Evolutionary conservation across 371 early-diverging fungal genomes (phyloP), one percentile per base, ranked within the genome.

Genomic region (Lichtheimia corymbifera): DNA sequence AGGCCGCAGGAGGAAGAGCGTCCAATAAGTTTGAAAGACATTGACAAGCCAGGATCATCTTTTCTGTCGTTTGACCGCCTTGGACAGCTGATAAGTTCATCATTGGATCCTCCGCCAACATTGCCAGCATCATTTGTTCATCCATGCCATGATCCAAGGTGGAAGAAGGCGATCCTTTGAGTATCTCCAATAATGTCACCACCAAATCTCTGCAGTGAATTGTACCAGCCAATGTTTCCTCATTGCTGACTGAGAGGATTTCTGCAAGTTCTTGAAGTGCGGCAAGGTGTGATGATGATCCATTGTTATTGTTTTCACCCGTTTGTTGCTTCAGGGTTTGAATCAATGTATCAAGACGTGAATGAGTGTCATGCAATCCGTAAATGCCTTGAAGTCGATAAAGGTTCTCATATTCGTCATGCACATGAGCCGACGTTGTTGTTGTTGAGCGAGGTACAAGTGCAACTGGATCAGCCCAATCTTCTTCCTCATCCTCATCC

Each of bases 11-110:
- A 4, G 95, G 95, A 64, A 89, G 82, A 2, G 91, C 95, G 63
- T 95, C 95, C 51, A 96, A 76, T 43, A 96, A 65, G 59, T 95
- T 95, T 7, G 88, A 82, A 30, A 95, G 68, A 65, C 94, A 93
- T 12, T 96, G 91, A 57, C 91, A 91, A 5, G 93, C 89, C 50
- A 96, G 76, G 14, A 94, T 72, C 87, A 91, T 88, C 28, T 88
- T 74, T 42, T 92, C 92, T 2, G 91, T 84, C 52, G 83, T 84
- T 42, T 73, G 68, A 35, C 73, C 71, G 15, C 67, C 15, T 64
- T 35, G 35, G 11, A 25, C 9, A 61, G 4, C 72, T 69, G 60
- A 70, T 70, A 20, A 73, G 59, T 22, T 69, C 17, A 72, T 22
- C 73, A 74, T 68, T 63, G 66, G 67, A 51, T 67, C 77, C 30